phyloP scores from a whole-genome alignment of 1,284 basidiomycete genomes.

The Irpex lacteus region DNA sequence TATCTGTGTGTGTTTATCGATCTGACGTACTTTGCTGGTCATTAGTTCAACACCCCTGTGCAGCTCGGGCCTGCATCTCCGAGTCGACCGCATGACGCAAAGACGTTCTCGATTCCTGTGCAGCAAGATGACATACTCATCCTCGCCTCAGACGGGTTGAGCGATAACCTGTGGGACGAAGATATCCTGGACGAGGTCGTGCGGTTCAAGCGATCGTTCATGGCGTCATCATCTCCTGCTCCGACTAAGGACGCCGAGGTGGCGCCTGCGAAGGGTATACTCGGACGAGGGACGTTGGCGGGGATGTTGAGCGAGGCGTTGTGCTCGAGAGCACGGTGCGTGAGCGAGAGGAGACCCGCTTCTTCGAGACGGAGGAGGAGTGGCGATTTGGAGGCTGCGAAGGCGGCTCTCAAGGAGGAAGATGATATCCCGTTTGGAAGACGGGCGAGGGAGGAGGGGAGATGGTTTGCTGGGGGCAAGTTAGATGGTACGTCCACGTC shows the following conservation, averaged over 20 bases:
- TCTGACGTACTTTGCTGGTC: slow-evolving; percentile 4
- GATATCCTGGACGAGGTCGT: slow-evolving; percentile 90
- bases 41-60: slow-evolving; percentile 85
- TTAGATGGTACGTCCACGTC: slow-evolving; percentile 57
- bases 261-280: slow-evolving; percentile 22
- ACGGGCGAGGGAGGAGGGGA: slow-evolving; percentile 62
- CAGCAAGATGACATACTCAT: slow-evolving; percentile 87
- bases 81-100: slow-evolving; percentile 73
- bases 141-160: slow-evolving; percentile 86
- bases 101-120: slow-evolving; percentile 74
- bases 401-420: slow-evolving; percentile 23
- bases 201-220: slow-evolving; percentile 53
- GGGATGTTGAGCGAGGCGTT: slow-evolving; percentile 69
- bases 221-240: slow-evolving; percentile 1
- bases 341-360: slow-evolving; percentile 43
- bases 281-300: slow-evolving; percentile 55
- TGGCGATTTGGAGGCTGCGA: background rate
- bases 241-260: background rate
- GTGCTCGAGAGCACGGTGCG: slow-evolving; percentile 63
- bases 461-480: slow-evolving; percentile 68
- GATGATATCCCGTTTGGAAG: slow-evolving; percentile 69
- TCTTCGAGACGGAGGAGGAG: background rate
- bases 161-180: slow-evolving; percentile 95
- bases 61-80: slow-evolving; percentile 81
- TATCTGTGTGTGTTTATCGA: slow-evolving; percentile 18